Conservation (phyloP, 2,329 filamentous ascomycete genomes). For the Acrocalymma vagum region DNA sequence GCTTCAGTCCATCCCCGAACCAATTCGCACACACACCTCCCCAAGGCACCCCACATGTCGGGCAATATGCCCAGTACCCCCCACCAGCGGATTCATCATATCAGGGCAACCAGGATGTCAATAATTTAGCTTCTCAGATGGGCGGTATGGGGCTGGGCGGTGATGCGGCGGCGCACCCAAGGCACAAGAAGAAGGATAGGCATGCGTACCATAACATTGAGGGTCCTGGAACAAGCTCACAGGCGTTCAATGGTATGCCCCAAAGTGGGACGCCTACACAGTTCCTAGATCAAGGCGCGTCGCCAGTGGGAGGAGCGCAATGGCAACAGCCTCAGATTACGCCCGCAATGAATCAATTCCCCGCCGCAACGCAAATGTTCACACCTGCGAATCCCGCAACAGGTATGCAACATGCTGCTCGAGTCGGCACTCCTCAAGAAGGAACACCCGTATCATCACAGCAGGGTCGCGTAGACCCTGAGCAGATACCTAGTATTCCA, state of each 20-base stretch:
- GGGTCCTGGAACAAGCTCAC: constrained; percentile 71
- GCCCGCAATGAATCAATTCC: constrained; percentile 67
- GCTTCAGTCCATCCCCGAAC: constrained; percentile 35
- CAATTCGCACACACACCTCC: constrained; percentile 40
- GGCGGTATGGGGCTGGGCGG: constrained; percentile 34
- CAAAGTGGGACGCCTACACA: constrained; percentile 64
- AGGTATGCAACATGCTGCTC: constrained; percentile 47
- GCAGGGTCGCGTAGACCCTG: constrained; percentile 82
- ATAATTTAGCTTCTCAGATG: constrained; percentile 36
- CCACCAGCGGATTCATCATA: constrained; percentile 27
- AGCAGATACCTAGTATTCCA: constrained; percentile 92
- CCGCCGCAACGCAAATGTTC: constrained; percentile 65
- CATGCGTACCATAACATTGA: constrained; percentile 92
- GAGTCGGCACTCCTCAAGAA: constrained; percentile 34
- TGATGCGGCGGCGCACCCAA: constrained; percentile 53
- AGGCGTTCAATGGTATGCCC: constrained; percentile 74
- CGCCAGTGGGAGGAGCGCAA: constrained; percentile 43
- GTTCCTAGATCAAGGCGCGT: constrained; percentile 62
- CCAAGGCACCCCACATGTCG: constrained; percentile 34
- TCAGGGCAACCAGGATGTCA: constrained; percentile 44
- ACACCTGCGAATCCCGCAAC: constrained; percentile 47
- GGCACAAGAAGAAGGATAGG: constrained; percentile 88
- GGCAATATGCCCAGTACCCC: constrained; percentile 53
- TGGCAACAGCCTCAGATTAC: constrained; percentile 53
- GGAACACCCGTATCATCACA: constrained; percentile 63